Evolutionary conservation across 1,139 yeast genomes (phyloP).

Genomic region (Suhomyces kunorum): DNA sequence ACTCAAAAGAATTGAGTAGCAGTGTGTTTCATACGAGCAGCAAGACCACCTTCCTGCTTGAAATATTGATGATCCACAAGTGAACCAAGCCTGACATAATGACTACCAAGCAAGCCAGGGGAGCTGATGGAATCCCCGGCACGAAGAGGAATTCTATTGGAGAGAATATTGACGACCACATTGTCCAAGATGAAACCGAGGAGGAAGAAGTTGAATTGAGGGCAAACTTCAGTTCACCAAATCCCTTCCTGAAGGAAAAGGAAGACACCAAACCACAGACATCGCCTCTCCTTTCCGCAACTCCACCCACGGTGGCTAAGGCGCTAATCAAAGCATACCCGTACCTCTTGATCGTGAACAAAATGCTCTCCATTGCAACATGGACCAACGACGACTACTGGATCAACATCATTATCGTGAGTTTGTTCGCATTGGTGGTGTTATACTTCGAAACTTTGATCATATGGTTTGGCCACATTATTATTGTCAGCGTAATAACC

Average conservation of each 20-base stretch:
- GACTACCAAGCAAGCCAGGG: conserved; percentile 9
- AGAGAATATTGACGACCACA: conserved; percentile 9
- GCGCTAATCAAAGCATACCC: conserved; percentile 84
- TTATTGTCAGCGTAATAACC: conserved; percentile 67
- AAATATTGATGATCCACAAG: not conserved
- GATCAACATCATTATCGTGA: conserved; percentile 66
- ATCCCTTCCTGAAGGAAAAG: conserved; percentile 9
- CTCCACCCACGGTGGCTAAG: conserved; percentile 90
- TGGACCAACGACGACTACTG: conserved; percentile 91
- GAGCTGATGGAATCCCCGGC: conserved; percentile 7
- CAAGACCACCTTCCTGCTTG: not conserved
- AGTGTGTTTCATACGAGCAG: not conserved
- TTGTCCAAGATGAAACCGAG: conserved; percentile 13
- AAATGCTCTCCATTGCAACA: conserved; percentile 68
- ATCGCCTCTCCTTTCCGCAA: conserved; percentile 71
- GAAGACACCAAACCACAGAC: conserved; percentile 41
- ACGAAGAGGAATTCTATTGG: conserved; percentile 8
- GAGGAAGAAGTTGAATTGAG: conserved; percentile 18
- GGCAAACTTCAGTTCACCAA: conserved; percentile 16
- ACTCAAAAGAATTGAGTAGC: too few relatives aligned
- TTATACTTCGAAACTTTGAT: conserved; percentile 73
- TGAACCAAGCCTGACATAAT: not conserved
- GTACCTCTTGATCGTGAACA: conserved; percentile 70
- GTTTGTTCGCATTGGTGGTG: conserved; percentile 58
- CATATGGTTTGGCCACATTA: conserved; percentile 77